Evolutionary conservation across 306 rosid genomes (phyloP), one percentile per base, ranked within the genome.

Genomic region (Malus asiatica): DNA sequence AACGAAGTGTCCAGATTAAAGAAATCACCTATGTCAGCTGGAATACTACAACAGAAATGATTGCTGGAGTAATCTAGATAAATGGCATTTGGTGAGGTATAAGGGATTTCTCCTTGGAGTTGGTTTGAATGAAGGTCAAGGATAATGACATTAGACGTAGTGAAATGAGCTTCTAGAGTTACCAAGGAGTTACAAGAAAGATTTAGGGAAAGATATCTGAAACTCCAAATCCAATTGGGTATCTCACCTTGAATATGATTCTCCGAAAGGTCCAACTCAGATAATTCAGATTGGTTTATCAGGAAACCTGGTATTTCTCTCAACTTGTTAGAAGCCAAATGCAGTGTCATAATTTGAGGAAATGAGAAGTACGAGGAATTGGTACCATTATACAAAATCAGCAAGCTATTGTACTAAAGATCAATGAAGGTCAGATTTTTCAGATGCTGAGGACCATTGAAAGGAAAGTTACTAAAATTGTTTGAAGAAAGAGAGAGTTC

Each of bases 401-500:
- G 38, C 38, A 33, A 33, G 38, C 38, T 33, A 5, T 33, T 33
- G 38, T 33, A 33, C 38, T 6, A 33, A 33, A 33, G 38, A 33
- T 33, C 38, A 33, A 33, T 33, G 1, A 0, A 1, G 1, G 38
- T 33, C 1, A 33, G 0, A 33, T 33, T 33, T 33, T 5, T 33
- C 7, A 33, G 38, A 5, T 33, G 38, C 1, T 0, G 32, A 58
- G 87, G 33, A 55, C 1, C 1, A 3, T 68, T 51, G 2, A 74
- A 66, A 3, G 62, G 15, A 8, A 77, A 45, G 2, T 23, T 74
- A 5, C 15, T 67, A 16, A 78, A 75, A 4, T 75, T 81, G 70
- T 84, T 84, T 2, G 46, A 84, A 18, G 79, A 73, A 0, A 1
- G n/a, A 85, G 86, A 27, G 27, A 27, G 27, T 27, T 27, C 6